Conservation (phyloP, 495 filamentous ascomycete species). For the Daldinia vernicosa region DNA sequence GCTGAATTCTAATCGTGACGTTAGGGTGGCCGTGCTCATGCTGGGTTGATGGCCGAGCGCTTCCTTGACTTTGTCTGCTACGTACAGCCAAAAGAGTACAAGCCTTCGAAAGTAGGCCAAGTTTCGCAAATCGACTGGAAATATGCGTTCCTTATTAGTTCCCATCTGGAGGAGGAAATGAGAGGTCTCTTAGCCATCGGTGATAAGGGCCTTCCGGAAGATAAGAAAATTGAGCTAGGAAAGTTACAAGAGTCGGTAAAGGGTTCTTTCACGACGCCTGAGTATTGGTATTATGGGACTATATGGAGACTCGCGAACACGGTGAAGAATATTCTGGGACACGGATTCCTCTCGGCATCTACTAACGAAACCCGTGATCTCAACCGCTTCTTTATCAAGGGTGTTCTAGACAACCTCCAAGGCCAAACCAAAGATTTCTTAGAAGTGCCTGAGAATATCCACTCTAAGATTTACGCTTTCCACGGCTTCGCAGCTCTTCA, state of each 20-base stretch:
- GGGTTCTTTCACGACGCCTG: constrained; percentile 34
- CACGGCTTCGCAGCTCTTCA: constrained; percentile 39
- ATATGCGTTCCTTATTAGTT: constrained; percentile 44
- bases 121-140: constrained; percentile 49
- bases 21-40: constrained; percentile 53
- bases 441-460: constrained; percentile 22
- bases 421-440: constrained; percentile 41
- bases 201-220: constrained; percentile 1
- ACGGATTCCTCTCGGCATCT: background rate
- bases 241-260: background rate
- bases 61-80: constrained; percentile 54
- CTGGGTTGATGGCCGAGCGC: constrained; percentile 53
- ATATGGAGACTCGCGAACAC: constrained; percentile 35
- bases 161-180: constrained; percentile 47
- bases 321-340: constrained; percentile 28
- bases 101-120: constrained; percentile 47
- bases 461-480: constrained; percentile 36
- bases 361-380: constrained; percentile 16
- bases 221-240: background rate
- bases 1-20: constrained; percentile 7
- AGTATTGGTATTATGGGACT: constrained; percentile 27
- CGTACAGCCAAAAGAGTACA: constrained; percentile 56
- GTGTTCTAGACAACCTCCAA: constrained; percentile 32
- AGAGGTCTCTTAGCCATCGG: constrained; percentile 32
- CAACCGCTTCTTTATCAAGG: background rate